These are phyloP conservation scores for Hysterium pulicare DNA, from an alignment of 2,329 filamentous ascomycete genomes.

Conservation along the genomic window DNA sequence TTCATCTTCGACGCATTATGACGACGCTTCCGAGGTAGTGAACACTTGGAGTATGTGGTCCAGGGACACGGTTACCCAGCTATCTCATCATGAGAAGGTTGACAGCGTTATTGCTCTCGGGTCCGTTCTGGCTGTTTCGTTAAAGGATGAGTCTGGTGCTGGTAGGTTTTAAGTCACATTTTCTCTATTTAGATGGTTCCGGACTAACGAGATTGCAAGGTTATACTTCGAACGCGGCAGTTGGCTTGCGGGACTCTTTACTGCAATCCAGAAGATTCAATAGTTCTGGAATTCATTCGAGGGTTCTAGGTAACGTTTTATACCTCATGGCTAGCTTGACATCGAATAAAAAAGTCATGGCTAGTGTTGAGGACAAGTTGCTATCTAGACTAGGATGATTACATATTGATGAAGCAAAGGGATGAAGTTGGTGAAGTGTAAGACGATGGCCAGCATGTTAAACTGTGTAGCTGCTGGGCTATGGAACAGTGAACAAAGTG, in stretches of 20 bases:
- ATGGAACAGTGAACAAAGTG: too few relatives aligned
- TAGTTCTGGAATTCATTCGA: slow-evolving; percentile 52
- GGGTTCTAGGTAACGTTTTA: slow-evolving; percentile 59
- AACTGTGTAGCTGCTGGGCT: too few relatives aligned
- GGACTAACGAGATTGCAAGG: slow-evolving; percentile 30
- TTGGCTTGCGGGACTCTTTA: slow-evolving; percentile 51
- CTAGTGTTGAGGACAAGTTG: too few relatives aligned
- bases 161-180: slow-evolving; percentile 25
- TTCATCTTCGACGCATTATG: too few relatives aligned
- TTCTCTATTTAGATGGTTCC: slow-evolving; percentile 1
- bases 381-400: too few relatives aligned
- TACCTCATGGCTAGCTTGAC: slow-evolving; percentile 57
- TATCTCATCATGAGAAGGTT: slow-evolving; percentile 58
- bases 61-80: slow-evolving; percentile 52
- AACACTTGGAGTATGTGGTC: slow-evolving; percentile 69
- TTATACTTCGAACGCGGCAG: slow-evolving; percentile 56
- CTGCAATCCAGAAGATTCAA: slow-evolving; percentile 31
- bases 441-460: too few relatives aligned
- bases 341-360: too few relatives aligned
- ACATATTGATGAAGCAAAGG: too few relatives aligned
- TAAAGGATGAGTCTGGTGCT: slow-evolving; percentile 48
- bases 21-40: neutral
- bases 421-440: too few relatives aligned
- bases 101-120: slow-evolving; percentile 70
- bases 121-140: slow-evolving; percentile 66